Percentiles rank a stretch among this genome's conserved stretches.
Evolutionary conservation across 164 flowering plant genomes (phyloP).

Genomic region (Magnolia sinica): DNA sequence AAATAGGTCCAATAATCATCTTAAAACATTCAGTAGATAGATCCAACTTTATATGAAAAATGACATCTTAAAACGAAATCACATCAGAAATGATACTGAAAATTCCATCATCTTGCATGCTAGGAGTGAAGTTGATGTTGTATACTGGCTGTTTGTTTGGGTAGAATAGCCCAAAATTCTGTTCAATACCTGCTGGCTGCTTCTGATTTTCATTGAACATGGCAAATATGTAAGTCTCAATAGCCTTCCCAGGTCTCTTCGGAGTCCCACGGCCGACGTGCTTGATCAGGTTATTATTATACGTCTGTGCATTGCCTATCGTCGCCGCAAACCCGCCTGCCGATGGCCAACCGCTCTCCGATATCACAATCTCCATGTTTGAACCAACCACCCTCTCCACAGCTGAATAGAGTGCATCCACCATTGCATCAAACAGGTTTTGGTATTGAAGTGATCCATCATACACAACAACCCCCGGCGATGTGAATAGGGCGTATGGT

Average conservation of each 20-base stretch:
- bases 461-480: conserved; percentile 9
- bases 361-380: conserved; percentile 11
- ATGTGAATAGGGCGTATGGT: conserved; percentile 12
- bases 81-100: too few relatives aligned
- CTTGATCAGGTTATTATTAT: conserved; percentile 16
- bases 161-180: conserved; percentile 16
- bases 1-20: too few relatives aligned
- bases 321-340: conserved; percentile 22
- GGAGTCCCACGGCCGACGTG: conserved; percentile 20
- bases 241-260: conserved; percentile 13
- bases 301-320: conserved; percentile 12
- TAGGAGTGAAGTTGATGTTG: not conserved
- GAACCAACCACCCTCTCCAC: conserved; percentile 17
- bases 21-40: too few relatives aligned
- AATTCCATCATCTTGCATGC: too few relatives aligned
- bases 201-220: conserved; percentile 30
- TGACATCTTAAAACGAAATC: too few relatives aligned
- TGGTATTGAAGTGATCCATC: conserved; percentile 24
- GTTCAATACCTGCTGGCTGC: conserved; percentile 13
- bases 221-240: conserved; percentile 19
- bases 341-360: conserved; percentile 36
- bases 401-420: conserved; percentile 28
- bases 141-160: conserved; percentile 15
- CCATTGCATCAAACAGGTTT: conserved; percentile 31
- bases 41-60: too few relatives aligned